Evolutionary conservation across 2,329 filamentous ascomycete species (phyloP).

Genomic region (Escovopsis sp.): DNA sequence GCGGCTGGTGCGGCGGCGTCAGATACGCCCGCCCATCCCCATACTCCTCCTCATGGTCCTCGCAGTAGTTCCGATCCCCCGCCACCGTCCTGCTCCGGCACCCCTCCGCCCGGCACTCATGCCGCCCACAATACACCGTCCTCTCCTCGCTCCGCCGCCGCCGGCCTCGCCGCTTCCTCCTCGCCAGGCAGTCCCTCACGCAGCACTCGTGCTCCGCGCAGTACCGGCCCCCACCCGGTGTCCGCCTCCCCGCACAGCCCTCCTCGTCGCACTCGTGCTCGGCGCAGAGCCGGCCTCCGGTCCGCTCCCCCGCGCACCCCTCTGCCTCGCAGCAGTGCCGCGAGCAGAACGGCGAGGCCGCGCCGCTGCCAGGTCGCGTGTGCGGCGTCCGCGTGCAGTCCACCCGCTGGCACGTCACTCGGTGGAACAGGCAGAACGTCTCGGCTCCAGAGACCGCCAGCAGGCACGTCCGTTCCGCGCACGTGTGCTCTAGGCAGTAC

Average conservation of each 20-base stretch:
- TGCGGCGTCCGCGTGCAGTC: slow-evolving; percentile 13
- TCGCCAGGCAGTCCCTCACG: slow-evolving; percentile 8
- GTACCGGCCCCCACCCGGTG: not conserved
- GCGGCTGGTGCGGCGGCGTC: no score
- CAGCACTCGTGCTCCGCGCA: slow-evolving; percentile 14
- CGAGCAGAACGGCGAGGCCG: slow-evolving; percentile 12
- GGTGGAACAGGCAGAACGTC: slow-evolving; percentile 15
- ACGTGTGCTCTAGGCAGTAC: slow-evolving; percentile 15
- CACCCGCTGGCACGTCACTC: slow-evolving; percentile 9
- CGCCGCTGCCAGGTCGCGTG: slow-evolving; percentile 12
- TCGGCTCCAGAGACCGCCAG: slow-evolving; percentile 9
- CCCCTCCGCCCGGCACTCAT: slow-evolving; percentile 13
- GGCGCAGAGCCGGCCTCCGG: slow-evolving; percentile 8
- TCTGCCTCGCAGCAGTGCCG: slow-evolving; percentile 14
- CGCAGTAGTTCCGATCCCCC: not conserved
- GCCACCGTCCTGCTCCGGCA: slow-evolving; percentile 10
- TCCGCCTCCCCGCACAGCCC: slow-evolving; percentile 10
- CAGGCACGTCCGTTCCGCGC: slow-evolving; percentile 11
- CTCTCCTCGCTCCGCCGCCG: not conserved
- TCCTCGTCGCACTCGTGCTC: slow-evolving; percentile 8
- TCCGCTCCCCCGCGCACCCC: slow-evolving; percentile 11
- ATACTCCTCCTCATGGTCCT: slow-evolving; percentile 2
- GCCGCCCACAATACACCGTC: slow-evolving; percentile 10
- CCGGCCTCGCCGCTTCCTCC: slow-evolving; percentile 8
- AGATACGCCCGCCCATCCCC: slow-evolving; percentile 5